A percentile compares a stretch with the other conserved stretches of the same genome.
These are phyloP conservation scores for Pycnococcus provasolii DNA, from an alignment of 139 green algal genomes.

Conservation along the genomic window DNA sequence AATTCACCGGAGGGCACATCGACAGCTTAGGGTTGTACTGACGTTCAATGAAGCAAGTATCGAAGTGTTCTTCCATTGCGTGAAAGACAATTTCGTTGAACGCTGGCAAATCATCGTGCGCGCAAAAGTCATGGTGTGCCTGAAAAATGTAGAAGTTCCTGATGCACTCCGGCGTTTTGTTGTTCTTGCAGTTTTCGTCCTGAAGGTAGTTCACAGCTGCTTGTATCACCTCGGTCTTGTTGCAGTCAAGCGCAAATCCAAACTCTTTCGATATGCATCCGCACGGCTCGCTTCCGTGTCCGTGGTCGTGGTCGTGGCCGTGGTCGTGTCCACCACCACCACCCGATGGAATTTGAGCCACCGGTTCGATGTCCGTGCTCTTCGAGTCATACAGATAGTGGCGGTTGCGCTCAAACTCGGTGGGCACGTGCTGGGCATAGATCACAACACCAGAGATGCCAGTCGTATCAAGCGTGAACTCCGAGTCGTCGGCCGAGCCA, in stretches of 20 bases:
- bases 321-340: neutral
- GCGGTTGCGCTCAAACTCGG: constrained; percentile 19
- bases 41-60: constrained; percentile 6
- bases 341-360: neutral
- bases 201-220: constrained; percentile 3
- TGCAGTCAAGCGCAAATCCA: constrained; percentile 1
- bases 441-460: constrained; percentile 3
- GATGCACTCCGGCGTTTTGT: neutral
- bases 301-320: neutral
- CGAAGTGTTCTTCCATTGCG: constrained; percentile 11
- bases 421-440: constrained; percentile 19
- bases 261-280: neutral
- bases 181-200: neutral
- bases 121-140: constrained; percentile 14
- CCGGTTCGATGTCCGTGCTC: constrained; percentile 13
- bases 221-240: neutral
- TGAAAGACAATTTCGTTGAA: neutral
- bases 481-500: neutral
- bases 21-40: constrained; percentile 1
- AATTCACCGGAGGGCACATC: neutral
- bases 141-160: constrained; percentile 13
- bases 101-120: constrained; percentile 1
- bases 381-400: constrained; percentile 18
- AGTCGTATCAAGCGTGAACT: constrained; percentile 15
- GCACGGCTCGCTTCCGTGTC: neutral